Evolutionary conservation across 441 rosid species (phyloP).

Genomic region (Monsonia emarginata): DNA sequence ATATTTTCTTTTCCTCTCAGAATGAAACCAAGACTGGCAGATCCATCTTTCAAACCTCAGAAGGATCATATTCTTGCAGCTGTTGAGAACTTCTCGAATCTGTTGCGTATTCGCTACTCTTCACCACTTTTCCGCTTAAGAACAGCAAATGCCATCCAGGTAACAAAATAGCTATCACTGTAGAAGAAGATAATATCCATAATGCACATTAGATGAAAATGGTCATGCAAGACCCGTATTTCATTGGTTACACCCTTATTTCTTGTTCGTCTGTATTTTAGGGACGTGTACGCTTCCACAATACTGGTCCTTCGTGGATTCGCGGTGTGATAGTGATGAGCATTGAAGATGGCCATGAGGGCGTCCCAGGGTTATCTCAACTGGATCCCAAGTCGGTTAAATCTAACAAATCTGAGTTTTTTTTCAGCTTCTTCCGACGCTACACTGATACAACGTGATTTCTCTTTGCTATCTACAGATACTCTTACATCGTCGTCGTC

Average conservation of each 20-base stretch:
- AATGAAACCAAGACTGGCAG: conserved; percentile 70
- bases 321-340: conserved; percentile 82
- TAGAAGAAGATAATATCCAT: background rate
- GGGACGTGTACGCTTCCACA: conserved; percentile 73
- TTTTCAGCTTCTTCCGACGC: background rate
- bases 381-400: conserved; percentile 62
- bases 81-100: conserved; percentile 51
- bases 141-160: conserved; percentile 79
- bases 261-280: conserved; percentile 11
- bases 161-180: conserved; percentile 15
- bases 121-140: conserved; percentile 77
- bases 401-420: background rate
- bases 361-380: conserved; percentile 49
- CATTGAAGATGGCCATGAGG: conserved; percentile 73
- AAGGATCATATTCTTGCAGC: conserved; percentile 64
- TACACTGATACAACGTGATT: background rate
- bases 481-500: conserved; percentile 56
- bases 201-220: no score
- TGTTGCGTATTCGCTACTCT: conserved; percentile 72
- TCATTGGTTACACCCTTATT: background rate
- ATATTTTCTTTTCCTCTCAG: conserved; percentile 26
- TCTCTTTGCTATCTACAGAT: conserved; percentile 34
- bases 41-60: conserved; percentile 82
- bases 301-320: conserved; percentile 58
- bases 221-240: background rate